Conservation (phyloP, 345 rosid genomes). For the Hibiscus mutabilis region DNA sequence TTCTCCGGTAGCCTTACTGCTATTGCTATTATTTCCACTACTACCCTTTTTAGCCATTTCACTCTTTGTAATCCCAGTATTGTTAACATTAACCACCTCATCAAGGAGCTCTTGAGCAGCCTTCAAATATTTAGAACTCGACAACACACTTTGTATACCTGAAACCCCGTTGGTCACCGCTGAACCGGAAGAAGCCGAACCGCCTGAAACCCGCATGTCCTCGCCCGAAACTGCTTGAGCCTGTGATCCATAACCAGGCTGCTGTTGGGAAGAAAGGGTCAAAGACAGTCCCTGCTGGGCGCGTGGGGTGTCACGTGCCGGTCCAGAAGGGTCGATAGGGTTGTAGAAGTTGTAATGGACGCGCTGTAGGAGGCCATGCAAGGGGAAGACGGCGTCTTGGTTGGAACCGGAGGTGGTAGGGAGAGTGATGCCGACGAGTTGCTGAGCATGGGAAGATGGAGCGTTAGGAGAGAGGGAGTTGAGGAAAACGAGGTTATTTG, state of each 20-base stretch:
- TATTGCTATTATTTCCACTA: slow-evolving; percentile 20
- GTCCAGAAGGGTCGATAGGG: slow-evolving; percentile 38
- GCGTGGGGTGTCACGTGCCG: slow-evolving; percentile 71
- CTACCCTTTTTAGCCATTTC: slow-evolving; percentile 38
- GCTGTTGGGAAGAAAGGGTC: slow-evolving; percentile 85
- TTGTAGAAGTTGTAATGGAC: slow-evolving; percentile 68
- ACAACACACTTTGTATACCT: slow-evolving; percentile 27
- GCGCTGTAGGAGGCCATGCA: slow-evolving; percentile 81
- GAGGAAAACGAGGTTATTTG: slow-evolving; percentile 42
- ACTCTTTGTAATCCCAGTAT: slow-evolving; percentile 19
- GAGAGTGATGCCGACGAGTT: slow-evolving; percentile 83
- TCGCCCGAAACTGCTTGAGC: slow-evolving; percentile 34
- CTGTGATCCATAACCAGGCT: slow-evolving; percentile 46
- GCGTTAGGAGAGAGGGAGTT: slow-evolving; percentile 50
- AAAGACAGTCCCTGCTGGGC: slow-evolving; percentile 73
- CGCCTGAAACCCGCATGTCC: neutral
- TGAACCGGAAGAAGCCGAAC: slow-evolving; percentile 51
- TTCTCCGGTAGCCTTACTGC: slow-evolving; percentile 44
- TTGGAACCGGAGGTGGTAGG: slow-evolving; percentile 24
- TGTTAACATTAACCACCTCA: slow-evolving; percentile 80
- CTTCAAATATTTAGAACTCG: slow-evolving; percentile 88
- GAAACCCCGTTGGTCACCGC: too few relatives aligned
- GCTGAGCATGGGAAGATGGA: slow-evolving; percentile 52
- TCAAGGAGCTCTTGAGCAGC: slow-evolving; percentile 91
- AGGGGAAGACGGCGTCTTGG: slow-evolving; percentile 46